Conservation (phyloP, 2,329 filamentous ascomycete genomes). For the Thelonectria blattea region DNA sequence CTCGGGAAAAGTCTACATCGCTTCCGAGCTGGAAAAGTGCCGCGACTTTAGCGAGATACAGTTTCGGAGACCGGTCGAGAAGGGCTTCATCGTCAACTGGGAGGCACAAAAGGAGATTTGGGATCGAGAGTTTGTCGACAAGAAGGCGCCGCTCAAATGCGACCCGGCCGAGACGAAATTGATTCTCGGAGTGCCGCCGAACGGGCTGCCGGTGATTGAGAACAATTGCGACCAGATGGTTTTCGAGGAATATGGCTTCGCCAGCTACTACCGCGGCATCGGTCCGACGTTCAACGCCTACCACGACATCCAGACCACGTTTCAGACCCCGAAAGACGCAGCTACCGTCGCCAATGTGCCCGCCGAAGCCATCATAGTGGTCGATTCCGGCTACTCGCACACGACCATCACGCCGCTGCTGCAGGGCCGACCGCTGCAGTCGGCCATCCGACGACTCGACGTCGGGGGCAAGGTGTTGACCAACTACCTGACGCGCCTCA, state of each 20-base stretch:
- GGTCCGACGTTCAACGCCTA: conserved; percentile 83
- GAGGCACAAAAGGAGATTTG: conserved; percentile 95
- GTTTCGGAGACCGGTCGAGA: conserved; percentile 89
- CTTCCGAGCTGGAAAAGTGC: conserved; percentile 77
- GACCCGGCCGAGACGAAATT: conserved; percentile 84
- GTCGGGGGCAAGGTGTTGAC: conserved; percentile 93
- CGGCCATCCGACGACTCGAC: conserved; percentile 83
- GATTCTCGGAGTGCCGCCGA: conserved; percentile 84
- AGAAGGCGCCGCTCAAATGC: conserved; percentile 69
- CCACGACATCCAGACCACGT: conserved; percentile 74
- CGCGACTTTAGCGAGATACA: conserved; percentile 87
- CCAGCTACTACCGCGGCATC: conserved; percentile 78
- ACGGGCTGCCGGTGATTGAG: conserved; percentile 80
- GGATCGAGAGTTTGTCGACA: conserved; percentile 85
- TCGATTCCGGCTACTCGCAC: conserved; percentile 93
- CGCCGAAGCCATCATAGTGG: conserved; percentile 81
- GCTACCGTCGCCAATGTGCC: conserved; percentile 55
- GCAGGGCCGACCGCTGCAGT: conserved; percentile 78
- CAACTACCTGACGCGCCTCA: conserved; percentile 87
- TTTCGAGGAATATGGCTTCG: conserved; percentile 96
- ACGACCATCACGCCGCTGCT: conserved; percentile 90
- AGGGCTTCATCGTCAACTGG: conserved; percentile 96
- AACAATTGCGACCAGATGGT: conserved; percentile 94
- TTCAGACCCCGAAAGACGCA: conserved; percentile 62
- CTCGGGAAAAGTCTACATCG: conserved; percentile 79